Percentiles rank a stretch among this genome's conserved stretches.
phyloP scores from a whole-genome alignment of 192 early-diverging fungal species.

The Coemansia sp. region DNA sequence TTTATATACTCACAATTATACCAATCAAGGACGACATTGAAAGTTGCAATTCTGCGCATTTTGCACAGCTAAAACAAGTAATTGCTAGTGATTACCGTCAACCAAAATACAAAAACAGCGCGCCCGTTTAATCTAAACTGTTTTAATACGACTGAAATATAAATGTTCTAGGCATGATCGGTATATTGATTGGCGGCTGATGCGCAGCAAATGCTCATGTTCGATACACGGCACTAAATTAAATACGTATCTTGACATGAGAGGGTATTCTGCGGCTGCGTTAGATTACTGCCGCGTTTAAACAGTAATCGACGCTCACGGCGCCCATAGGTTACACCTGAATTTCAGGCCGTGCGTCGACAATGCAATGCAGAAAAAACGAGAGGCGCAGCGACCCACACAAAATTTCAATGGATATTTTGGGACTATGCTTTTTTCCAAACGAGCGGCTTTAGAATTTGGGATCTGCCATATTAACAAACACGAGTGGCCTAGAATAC shows the following conservation, averaged over 20 bases:
- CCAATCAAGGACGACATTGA: too few species aligned
- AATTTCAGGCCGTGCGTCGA: not conserved
- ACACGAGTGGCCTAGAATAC: not conserved
- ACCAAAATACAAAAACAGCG: too few species aligned
- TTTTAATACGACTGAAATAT: too few species aligned
- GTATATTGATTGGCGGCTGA: not conserved
- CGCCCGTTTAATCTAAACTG: too few species aligned
- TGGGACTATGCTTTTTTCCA: not conserved
- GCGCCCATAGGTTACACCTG: not conserved
- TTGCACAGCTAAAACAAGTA: too few species aligned
- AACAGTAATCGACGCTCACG: not conserved
- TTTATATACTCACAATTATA: too few species aligned
- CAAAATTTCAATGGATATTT: not conserved
- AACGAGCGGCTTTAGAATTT: not conserved
- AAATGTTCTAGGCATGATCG: not conserved
- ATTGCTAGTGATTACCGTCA: too few species aligned
- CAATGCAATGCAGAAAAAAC: not conserved
- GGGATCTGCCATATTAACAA: not conserved
- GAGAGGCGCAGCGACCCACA: not conserved
- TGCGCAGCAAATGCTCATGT: not conserved
- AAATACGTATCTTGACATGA: not conserved
- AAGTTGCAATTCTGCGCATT: too few species aligned
- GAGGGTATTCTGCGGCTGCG: not conserved
- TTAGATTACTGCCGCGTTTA: not conserved
- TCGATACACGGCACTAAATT: not conserved